Evolutionary conservation across 495 filamentous ascomycete species (phyloP).

Genomic region (Amorphotheca resinae): DNA sequence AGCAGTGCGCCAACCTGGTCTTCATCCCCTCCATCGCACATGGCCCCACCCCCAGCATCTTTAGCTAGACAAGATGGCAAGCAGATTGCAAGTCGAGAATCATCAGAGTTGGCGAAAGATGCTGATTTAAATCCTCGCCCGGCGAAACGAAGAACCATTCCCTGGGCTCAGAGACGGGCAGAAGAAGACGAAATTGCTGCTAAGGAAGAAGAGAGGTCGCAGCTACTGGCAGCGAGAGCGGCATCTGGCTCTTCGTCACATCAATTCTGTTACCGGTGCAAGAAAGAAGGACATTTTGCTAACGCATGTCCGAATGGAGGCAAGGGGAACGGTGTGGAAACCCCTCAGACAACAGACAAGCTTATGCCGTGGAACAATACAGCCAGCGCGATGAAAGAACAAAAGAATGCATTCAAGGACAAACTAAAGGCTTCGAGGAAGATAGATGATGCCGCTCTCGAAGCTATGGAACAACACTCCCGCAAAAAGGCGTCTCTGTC

Average conservation of each 20-base stretch:
- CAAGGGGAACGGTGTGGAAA: conserved; percentile 7
- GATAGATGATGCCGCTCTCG: conserved; percentile 26
- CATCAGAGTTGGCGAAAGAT: not conserved
- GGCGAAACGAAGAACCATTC: conserved; percentile 16
- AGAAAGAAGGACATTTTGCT: conserved; percentile 4
- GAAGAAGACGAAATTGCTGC: conserved; percentile 14
- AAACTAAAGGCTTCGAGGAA: conserved; percentile 45
- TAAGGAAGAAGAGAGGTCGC: conserved; percentile 4
- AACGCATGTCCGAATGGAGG: conserved; percentile 4
- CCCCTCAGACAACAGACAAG: conserved; percentile 29
- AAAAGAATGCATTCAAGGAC: conserved; percentile 60
- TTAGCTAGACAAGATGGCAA: not conserved
- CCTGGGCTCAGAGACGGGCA: conserved; percentile 13
- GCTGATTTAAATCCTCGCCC: conserved; percentile 5
- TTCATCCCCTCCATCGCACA: conserved; percentile 18
- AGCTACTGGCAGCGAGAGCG: conserved; percentile 1
- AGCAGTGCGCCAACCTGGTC: conserved; percentile 20
- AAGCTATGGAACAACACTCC: conserved; percentile 22
- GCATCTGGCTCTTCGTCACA: not conserved
- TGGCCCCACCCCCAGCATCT: conserved; percentile 10
- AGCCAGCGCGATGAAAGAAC: conserved; percentile 68
- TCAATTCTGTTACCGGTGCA: conserved; percentile 11
- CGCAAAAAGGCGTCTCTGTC: conserved; percentile 25
- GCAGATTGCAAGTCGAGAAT: not conserved
- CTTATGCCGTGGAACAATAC: conserved; percentile 63